Conservation (phyloP, 1,139 yeast genomes). For the Suhomyces atakaporum region DNA sequence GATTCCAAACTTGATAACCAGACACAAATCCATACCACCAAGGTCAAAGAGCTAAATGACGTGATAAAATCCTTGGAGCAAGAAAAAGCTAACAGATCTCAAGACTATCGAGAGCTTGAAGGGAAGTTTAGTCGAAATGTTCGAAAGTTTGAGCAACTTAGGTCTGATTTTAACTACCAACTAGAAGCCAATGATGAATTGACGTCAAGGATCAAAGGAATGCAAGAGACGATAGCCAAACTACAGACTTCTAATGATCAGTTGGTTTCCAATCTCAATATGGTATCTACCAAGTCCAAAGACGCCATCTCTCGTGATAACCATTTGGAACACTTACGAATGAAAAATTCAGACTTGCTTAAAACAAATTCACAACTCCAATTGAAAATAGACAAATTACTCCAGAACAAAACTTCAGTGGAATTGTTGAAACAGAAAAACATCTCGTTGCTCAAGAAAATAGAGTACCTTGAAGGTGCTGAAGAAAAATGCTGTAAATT, state of each 20-base stretch:
- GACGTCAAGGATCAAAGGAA: slow-evolving; percentile 24
- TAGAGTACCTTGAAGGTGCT: slow-evolving; percentile 43
- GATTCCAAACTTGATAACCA: slow-evolving; percentile 54
- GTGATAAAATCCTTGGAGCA: slow-evolving; percentile 21
- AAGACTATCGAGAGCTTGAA: slow-evolving; percentile 23
- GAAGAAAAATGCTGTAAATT: slow-evolving; percentile 52
- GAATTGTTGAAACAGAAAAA: slow-evolving; percentile 46
- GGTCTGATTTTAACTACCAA: slow-evolving; percentile 30
- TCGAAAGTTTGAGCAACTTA: slow-evolving; percentile 32
- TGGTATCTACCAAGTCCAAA: slow-evolving; percentile 11
- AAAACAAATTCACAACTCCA: slow-evolving; percentile 39
- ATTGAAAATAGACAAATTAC: slow-evolving; percentile 24
- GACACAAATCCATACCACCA: slow-evolving; percentile 44
- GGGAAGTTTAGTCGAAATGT: slow-evolving; percentile 26
- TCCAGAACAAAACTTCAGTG: slow-evolving; percentile 42
- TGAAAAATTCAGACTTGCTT: slow-evolving; percentile 32
- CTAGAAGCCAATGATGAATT: slow-evolving; percentile 33
- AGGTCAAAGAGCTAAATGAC: slow-evolving; percentile 39
- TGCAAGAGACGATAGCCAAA: slow-evolving; percentile 23
- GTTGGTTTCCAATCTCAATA: slow-evolving; percentile 46
- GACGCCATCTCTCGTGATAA: slow-evolving; percentile 11
- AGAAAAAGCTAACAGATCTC: slow-evolving; percentile 20
- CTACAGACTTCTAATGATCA: slow-evolving; percentile 44
- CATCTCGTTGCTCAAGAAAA: slow-evolving; percentile 32
- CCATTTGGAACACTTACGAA: slow-evolving; percentile 28